Percentiles rank a stretch among this genome's conserved stretches.
Evolutionary conservation across 2,329 filamentous ascomycete genomes (phyloP).

Genomic region (Hypoxylon sp.): DNA sequence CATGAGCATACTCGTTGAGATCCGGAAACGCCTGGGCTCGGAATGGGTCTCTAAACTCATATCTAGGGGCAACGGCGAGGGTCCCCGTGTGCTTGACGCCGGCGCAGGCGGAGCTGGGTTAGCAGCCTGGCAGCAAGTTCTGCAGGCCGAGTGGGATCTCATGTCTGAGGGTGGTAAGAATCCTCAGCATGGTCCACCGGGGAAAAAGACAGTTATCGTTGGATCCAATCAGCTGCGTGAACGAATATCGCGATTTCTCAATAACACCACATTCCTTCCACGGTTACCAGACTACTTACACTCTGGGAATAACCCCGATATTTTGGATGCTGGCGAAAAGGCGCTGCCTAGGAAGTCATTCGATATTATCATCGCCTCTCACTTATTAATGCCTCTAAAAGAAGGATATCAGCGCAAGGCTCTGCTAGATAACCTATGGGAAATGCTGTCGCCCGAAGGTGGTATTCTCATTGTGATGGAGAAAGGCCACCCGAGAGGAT

Average conservation of each 20-base stretch:
- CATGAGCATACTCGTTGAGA: slow-evolving; percentile 76
- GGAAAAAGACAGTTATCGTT: slow-evolving; percentile 84
- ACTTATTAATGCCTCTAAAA: slow-evolving; percentile 80
- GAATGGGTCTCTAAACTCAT: slow-evolving; percentile 77
- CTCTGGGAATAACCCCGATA: slow-evolving; percentile 68
- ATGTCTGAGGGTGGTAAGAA: slow-evolving; percentile 66
- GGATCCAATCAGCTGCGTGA: slow-evolving; percentile 80
- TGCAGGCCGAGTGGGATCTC: slow-evolving; percentile 84
- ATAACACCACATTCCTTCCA: slow-evolving; percentile 92
- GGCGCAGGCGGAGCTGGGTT: slow-evolving; percentile 80
- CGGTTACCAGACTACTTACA: slow-evolving; percentile 89
- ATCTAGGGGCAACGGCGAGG: slow-evolving; percentile 65
- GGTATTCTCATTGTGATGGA: slow-evolving; percentile 90
- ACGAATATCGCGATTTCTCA: slow-evolving; percentile 79
- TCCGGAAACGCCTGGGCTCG: slow-evolving; percentile 77
- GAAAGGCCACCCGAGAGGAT: slow-evolving; percentile 90
- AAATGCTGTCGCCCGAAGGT: slow-evolving; percentile 82
- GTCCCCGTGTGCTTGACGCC: slow-evolving; percentile 77
- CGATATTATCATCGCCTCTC: slow-evolving; percentile 90
- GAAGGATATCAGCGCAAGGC: slow-evolving; percentile 83
- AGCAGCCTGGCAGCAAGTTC: slow-evolving; percentile 80
- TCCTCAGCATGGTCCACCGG: slow-evolving; percentile 63
- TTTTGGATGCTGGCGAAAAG: slow-evolving; percentile 68
- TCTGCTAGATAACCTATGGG: slow-evolving; percentile 90
- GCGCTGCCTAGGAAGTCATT: slow-evolving; percentile 79